Evolutionary conservation across 768 basidiomycete species (phyloP), one percentile per base, ranked within the genome.

Genomic region (Asterophora lycoperdoides): DNA sequence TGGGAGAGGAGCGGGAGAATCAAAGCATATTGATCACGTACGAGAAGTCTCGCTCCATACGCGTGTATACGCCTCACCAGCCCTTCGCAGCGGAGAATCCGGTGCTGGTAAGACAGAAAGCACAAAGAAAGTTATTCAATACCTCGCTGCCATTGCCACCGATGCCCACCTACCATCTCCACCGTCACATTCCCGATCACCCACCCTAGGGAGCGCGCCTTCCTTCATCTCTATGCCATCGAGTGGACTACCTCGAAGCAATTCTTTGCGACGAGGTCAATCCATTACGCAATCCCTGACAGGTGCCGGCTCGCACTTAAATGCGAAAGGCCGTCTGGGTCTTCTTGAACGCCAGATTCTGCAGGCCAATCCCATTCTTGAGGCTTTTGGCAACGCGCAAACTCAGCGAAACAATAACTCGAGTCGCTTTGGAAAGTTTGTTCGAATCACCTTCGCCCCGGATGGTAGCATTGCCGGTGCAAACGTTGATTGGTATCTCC

Each of bases 31-130:
- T 99, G 26, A 97, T 99, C 68, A 99, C 96, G 90, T 95, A 68
- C 19, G 91, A 77, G 14, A 6, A 26, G 9, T 43, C 32, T 36
- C 20, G 37, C 33, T 29, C 18, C 14, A n/a, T 43, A 32, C 46
- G 14, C 33, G 17, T 46, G 30, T 46, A 41, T 19, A 11, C 26
- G 39, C 50, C 55, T 60, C 8, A 62, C 36, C 37, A 39, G 14
- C 29, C 17, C 38, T 6, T 23, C 23, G 0, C 58, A 96, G 94
- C 8, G 96, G 96, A 36, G 96, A 99, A 75, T 98, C 96, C 7
- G 96, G 96, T 30, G 96, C 96, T 3, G 96, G 96, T 37, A 99
- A 98, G 75, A 99, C 96, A 2, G 96, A 98, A 64, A 98, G 95
- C 69, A 90, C 89, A 11, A 98, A 99, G 78, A 98, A 98, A 63